Conservation (phyloP, 1,139 yeast genomes). For the Geotrichum aggregatum region DNA sequence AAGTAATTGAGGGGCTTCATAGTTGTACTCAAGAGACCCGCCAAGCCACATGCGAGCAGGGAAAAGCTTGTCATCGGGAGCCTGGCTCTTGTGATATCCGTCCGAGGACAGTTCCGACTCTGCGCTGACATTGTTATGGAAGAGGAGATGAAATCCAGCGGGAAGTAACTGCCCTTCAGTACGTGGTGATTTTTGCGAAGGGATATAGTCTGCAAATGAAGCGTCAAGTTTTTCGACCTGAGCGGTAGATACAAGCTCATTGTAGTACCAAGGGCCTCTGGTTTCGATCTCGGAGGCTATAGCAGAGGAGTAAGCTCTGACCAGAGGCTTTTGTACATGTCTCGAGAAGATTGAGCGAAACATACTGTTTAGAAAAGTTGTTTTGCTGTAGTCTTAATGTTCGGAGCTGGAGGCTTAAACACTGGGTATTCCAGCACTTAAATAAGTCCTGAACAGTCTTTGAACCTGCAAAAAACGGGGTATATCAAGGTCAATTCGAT, state of each 20-base stretch:
- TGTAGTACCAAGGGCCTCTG: constrained; percentile 31
- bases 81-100: constrained; percentile 80
- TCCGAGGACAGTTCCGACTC: constrained; percentile 56
- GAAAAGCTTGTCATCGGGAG: constrained; percentile 51
- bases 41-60: constrained; percentile 77
- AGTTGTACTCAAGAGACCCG: constrained; percentile 52
- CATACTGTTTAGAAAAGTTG: no score
- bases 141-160: constrained; percentile 63
- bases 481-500: no score
- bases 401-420: no score
- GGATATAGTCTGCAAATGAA: constrained; percentile 27
- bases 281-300: constrained; percentile 17
- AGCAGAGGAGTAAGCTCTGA: constrained; percentile 10
- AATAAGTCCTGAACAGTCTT: no score
- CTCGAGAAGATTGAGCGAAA: no score
- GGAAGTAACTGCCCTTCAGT: constrained; percentile 35
- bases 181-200: constrained; percentile 18
- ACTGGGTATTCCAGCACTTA: no score
- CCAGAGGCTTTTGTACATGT: background rate
- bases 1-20: constrained; percentile 37
- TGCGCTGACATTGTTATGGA: constrained; percentile 53
- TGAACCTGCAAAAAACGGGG: no score
- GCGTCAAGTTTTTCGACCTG: constrained; percentile 29
- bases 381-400: background rate
- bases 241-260: constrained; percentile 28